Evolutionary conservation across 768 basidiomycete species (phyloP), one percentile per base, ranked within the genome.

Genomic region (Amanita rimosa): DNA sequence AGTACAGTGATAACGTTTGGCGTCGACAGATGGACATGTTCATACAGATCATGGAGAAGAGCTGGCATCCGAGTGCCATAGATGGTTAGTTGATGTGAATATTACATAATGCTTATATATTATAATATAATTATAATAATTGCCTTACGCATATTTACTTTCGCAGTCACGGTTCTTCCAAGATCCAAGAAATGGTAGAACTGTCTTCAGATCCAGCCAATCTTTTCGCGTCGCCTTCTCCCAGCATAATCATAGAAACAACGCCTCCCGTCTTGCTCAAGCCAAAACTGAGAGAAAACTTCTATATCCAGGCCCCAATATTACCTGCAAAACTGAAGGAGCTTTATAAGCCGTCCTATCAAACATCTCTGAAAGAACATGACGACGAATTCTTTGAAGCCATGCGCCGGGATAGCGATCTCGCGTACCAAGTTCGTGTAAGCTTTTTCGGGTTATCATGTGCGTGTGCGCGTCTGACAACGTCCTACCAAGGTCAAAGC

Each of bases 21-120:
- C 33, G 24, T 48, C 35, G n/a, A 38, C 46, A 4, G 50, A 39
- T 37, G 36, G n/a, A 37, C 36, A 17, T 37, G 6, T 3, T 10
- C n/a, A n/a, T n/a, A n/a, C 44, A 81, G 79, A 73, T 59, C 76
- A 84, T 54, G 64, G 75, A 13, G 68, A 74, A 42, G 54, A 67
- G 19, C 52, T 83, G 2, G 79, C 75, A 27, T 53, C 57, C 17
- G 72, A 75, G 36, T 82, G 79, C 53, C 57, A 46, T 21, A 24
- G 36, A 26, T 47, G 46, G 46, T 39, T 47, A 22, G 29, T 14
- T 24, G 46, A 27, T 11, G 10, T 29, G 1, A 38, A 21, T 26
- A 38, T 34, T 26, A 44, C 43, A 31, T 44, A 34, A 44, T 9
- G 13, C 11, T 3, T 22, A 22, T 11, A 39, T 39, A 14, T n/a